Conservation (phyloP, 345 rosid species). For the Erucastrum elatum region DNA sequence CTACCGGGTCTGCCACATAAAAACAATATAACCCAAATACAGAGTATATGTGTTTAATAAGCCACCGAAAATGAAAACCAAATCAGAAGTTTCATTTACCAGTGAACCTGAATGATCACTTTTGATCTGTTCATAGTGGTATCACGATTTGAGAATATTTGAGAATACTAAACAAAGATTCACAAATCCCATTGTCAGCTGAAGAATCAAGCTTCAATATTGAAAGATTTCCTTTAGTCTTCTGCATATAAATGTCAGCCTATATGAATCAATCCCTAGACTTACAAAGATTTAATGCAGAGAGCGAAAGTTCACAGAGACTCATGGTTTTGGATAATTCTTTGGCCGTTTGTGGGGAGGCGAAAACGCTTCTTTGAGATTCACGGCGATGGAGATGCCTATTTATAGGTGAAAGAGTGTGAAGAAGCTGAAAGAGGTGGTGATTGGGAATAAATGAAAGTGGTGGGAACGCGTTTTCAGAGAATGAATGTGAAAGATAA, state of each 20-base stretch:
- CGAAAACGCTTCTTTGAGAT: neutral
- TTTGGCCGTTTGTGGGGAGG: too few relatives aligned
- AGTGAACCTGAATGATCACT: slow-evolving; percentile 76
- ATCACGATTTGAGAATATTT: slow-evolving; percentile 55
- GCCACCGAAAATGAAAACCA: slow-evolving; percentile 1
- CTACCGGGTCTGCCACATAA: slow-evolving; percentile 14
- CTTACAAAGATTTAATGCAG: neutral
- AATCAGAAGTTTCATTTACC: slow-evolving; percentile 44
- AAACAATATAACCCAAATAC: neutral
- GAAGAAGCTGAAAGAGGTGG: neutral
- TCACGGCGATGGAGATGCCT: neutral
- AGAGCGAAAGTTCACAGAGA: too few relatives aligned
- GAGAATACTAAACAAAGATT: too few relatives aligned
- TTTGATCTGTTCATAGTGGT: neutral
- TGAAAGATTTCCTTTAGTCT: neutral
- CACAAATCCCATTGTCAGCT: too few relatives aligned
- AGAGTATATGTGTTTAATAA: neutral
- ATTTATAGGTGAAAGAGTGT: neutral
- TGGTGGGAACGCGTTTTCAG: neutral
- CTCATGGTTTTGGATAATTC: too few relatives aligned
- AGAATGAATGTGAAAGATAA: neutral
- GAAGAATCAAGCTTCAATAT: too few relatives aligned
- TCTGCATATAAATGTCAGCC: neutral
- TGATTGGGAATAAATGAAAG: neutral
- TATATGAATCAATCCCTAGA: neutral